Evolutionary conservation across 2,329 filamentous ascomycete genomes (phyloP), one percentile per base, ranked within the genome.

Genomic region (Penicillium hesseltinei): DNA sequence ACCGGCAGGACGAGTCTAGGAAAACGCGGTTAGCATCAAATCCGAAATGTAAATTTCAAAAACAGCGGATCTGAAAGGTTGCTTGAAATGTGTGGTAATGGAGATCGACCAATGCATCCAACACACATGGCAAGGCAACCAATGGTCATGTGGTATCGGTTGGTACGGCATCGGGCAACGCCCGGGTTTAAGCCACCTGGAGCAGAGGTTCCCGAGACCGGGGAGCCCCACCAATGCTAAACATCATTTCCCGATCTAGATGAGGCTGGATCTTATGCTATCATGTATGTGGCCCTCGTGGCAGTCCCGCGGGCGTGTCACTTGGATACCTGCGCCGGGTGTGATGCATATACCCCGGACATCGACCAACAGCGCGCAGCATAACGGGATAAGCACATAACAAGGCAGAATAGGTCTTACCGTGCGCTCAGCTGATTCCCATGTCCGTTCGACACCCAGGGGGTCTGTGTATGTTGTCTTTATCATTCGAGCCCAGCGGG

Each of bases 1-100:
- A 23, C 81, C 83, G 59, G 82, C 80, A 31, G 77, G 77, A 9
- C 77, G 74, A 42, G 77, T 78, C 76, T 78, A 53, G 23, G 19
- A 31, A 52, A 48, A 49, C 39, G 15, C 13, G 31, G 53, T 63
- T 55, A 64, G 59, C 43, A 49, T 48, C 54, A 31, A 52, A 55
- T 36, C 9, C 21, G n/a, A 13, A 29, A 44, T 15, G 3, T 27
- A 36, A 17, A 23, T 25, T 35, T 23, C 31, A 36, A 47, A 33
- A 15, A 7, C 19, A 25, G 13, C 21, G 4, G 9, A 2, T 3
- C 21, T 35, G 3, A 25, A 17, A 36, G 2, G 3, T 35, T 47
- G 19, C 5, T n/a, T 36, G 45, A 25, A n/a, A 15, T 13, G 5
- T 9, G 5, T 47, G 19, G 19, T 35, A 11, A 25, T 17, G 1